Conservation (phyloP, 1,284 basidiomycete genomes). For the Hypsizygus ulmarius region DNA sequence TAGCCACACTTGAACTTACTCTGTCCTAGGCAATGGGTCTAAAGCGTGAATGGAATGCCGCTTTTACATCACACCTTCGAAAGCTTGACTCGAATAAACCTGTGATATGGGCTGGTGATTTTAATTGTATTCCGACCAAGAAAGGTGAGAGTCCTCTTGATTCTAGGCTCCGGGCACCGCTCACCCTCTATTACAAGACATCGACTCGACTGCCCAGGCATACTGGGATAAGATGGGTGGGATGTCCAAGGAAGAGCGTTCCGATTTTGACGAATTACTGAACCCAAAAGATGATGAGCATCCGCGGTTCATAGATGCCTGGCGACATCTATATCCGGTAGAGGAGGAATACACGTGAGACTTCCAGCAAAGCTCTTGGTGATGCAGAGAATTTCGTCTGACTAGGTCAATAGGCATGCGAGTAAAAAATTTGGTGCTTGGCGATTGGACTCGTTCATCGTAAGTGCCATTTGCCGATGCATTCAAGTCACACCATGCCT, state of each 20-base stretch:
- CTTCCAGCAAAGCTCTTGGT: neutral
- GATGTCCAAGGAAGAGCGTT: neutral
- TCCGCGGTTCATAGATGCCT: slow-evolving; percentile 3
- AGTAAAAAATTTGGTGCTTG: slow-evolving; percentile 6
- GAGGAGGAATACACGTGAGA: slow-evolving; percentile 6
- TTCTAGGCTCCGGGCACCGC: neutral
- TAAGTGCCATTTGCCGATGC: neutral
- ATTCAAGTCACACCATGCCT: neutral
- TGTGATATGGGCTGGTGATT: slow-evolving; percentile 6
- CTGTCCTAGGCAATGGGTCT: neutral
- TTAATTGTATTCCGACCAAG: slow-evolving; percentile 2
- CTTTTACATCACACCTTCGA: slow-evolving; percentile 1
- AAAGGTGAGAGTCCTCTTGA: neutral
- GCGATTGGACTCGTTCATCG: slow-evolving; percentile 4
- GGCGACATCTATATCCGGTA: slow-evolving; percentile 1
- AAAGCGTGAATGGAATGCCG: slow-evolving; percentile 4
- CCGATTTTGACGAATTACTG: neutral
- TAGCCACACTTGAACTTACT: neutral
- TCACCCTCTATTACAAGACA: neutral
- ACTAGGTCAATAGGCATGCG: neutral
- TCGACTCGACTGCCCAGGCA: slow-evolving; percentile 2
- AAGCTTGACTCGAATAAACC: slow-evolving; percentile 1
- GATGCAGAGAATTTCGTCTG: neutral
- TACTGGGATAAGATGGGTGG: slow-evolving; percentile 1
- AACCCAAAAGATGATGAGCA: neutral